phyloP scores from a whole-genome alignment of 23 red algal species.

The Gracilaria domingensis region DNA sequence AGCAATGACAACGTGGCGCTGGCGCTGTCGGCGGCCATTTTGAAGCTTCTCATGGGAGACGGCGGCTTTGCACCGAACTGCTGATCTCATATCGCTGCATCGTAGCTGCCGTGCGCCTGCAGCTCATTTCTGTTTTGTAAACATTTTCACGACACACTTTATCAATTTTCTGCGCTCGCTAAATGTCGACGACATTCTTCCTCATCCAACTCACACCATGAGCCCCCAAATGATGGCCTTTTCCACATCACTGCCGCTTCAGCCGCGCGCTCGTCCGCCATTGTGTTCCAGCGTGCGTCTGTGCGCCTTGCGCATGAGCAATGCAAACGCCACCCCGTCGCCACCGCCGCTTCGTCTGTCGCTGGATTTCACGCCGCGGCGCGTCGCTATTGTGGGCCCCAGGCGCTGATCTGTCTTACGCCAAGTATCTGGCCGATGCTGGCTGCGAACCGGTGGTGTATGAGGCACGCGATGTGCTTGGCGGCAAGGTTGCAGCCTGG shows the following conservation, averaged over 20 bases:
- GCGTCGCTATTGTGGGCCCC: conserved; percentile 86
- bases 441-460: conserved; percentile 76
- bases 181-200: too few relatives aligned
- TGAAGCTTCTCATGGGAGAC: not conserved
- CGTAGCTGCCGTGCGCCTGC: too few relatives aligned
- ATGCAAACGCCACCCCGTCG: conserved; percentile 13
- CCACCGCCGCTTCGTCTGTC: conserved; percentile 31
- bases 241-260: too few relatives aligned
- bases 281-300: not conserved
- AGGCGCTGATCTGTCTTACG: conserved; percentile 94
- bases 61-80: not conserved
- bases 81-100: too few relatives aligned
- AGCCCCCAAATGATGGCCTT: too few relatives aligned
- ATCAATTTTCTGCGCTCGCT: too few relatives aligned
- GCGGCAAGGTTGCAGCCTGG: conserved; percentile 99
- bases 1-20: conserved; percentile 29
- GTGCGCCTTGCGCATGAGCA: conserved; percentile 23
- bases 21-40: not conserved
- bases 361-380: not conserved
- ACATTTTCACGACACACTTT: too few relatives aligned
- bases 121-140: not conserved
- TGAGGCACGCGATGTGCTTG: conserved; percentile 95
- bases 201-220: too few relatives aligned
- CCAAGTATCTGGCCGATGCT: conserved; percentile 96
- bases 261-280: not conserved